A percentile compares a stretch with the other conserved stretches of the same genome.
Evolutionary conservation across 805 yeast species (phyloP).

Genomic region (Lipomyces kockii): DNA sequence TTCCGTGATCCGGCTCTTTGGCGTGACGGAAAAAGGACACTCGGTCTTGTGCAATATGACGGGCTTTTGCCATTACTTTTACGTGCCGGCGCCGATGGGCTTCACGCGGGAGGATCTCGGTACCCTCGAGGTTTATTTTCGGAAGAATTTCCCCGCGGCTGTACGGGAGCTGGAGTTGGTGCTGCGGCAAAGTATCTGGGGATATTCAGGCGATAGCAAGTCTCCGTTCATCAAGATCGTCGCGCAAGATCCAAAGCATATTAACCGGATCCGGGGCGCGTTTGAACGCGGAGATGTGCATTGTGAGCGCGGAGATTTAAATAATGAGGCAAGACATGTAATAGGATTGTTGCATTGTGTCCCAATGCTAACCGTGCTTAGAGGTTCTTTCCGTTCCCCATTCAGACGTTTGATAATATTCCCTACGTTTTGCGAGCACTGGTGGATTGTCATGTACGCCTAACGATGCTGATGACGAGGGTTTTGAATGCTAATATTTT

Average conservation of each 20-base stretch:
- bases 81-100: slow-evolving; percentile 87
- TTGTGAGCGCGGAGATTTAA: slow-evolving; percentile 49
- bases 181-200: slow-evolving; percentile 89
- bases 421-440: slow-evolving; percentile 83
- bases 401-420: slow-evolving; percentile 76
- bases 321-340: slow-evolving; percentile 48
- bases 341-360: slow-evolving; percentile 27
- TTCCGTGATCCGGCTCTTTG: slow-evolving; percentile 75
- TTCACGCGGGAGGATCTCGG: slow-evolving; percentile 62
- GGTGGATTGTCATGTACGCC: slow-evolving; percentile 86
- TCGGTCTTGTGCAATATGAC: slow-evolving; percentile 88
- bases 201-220: slow-evolving; percentile 77
- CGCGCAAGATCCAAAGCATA: slow-evolving; percentile 66
- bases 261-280: slow-evolving; percentile 71
- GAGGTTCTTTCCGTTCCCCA: slow-evolving; percentile 38
- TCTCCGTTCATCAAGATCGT: slow-evolving; percentile 78
- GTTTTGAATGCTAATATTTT: not conserved
- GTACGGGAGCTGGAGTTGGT: slow-evolving; percentile 67
- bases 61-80: slow-evolving; percentile 87
- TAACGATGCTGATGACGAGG: not conserved
- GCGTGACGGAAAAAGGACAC: slow-evolving; percentile 85
- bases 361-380: not conserved
- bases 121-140: slow-evolving; percentile 30
- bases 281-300: slow-evolving; percentile 83
- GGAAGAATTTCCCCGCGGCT: slow-evolving; percentile 51